Base-by-base conservation (phyloP, 2,329 filamentous ascomycete species). In the Shiraia sp. region DNA sequence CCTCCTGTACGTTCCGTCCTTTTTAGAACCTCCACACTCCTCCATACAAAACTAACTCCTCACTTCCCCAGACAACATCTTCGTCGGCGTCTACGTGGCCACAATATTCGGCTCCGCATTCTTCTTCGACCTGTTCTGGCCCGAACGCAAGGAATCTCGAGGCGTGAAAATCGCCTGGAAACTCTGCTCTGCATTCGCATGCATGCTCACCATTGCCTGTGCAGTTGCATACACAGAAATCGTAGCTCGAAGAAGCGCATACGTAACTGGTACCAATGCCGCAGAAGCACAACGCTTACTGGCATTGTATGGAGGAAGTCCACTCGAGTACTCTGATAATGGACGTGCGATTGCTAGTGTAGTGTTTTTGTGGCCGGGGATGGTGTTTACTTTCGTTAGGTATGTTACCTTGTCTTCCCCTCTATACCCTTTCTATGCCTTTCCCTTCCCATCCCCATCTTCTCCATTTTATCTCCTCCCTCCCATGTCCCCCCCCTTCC, bases 51-150 rank as follows among this genome's bases (percentile, higher is more conserved):
- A n/a, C n/a, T n/a, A n/a, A n/a, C n/a, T 8, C 8, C 8, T 8
- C 8, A 5, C 19, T 22, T 22, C 19, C 8, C 8, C 19, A 22
- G 19, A 76, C 68, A 82, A 82, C 56, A 80, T 82, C 54, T 81
- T 80, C 47, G 74, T 78, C 6, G 79, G 80, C 14, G 70, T 82
- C 23, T 78, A 75, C 13, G 75, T 81, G 7, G 79, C 79, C 10
- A 78, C 75, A 32, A 76, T 82, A 53, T 82, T 83, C 53, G 79
- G 79, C 15, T 74, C 75, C 1, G 79, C 75, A 0, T 82, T 82
- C 69, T 82, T 82, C 70, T 81, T 82, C 63, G 80, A 82, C 55
- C 73, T 83, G 3, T 81, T 82, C 66, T 82, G 78, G 77, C 79
- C 79, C 0, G 78, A 79, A 36, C 72, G 79, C 33, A 59, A 70